A percentile compares a stretch with the other conserved stretches of the same genome.
phyloP scores from a whole-genome alignment of 208 protist species.

The Porcisia deanei region DNA sequence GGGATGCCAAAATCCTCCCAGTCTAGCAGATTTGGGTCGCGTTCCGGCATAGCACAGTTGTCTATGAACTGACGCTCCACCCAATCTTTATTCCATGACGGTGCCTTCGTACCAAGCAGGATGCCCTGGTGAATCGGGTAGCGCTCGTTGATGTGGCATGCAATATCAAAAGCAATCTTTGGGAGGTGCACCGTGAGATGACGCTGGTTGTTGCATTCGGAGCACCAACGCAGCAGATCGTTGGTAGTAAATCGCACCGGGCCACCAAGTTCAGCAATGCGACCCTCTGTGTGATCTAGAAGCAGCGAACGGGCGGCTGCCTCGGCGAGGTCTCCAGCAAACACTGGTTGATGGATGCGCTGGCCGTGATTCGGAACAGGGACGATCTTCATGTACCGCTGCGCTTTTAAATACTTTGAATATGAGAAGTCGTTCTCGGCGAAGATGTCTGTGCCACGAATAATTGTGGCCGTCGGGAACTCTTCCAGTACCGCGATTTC shows the following conservation, averaged over 20 bases:
- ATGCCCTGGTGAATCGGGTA: constrained; percentile 72
- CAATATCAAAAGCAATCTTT: constrained; percentile 69
- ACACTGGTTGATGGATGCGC: constrained; percentile 91
- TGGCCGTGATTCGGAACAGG: constrained; percentile 82
- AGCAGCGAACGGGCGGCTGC: constrained; percentile 80
- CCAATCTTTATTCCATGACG: constrained; percentile 89
- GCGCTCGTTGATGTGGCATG: constrained; percentile 77
- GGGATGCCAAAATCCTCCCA: constrained; percentile 93
- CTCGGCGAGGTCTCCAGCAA: constrained; percentile 87
- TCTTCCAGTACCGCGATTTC: constrained; percentile 90
- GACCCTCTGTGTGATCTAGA: constrained; percentile 90
- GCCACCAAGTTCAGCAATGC: constrained; percentile 90
- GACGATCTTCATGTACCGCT: constrained; percentile 83
- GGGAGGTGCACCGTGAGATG: constrained; percentile 76
- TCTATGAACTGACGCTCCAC: constrained; percentile 89
- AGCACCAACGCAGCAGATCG: constrained; percentile 86
- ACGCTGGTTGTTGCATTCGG: constrained; percentile 78
- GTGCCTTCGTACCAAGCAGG: constrained; percentile 69
- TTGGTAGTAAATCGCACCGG: constrained; percentile 90
- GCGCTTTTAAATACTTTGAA: constrained; percentile 89
- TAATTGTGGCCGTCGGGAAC: constrained; percentile 91
- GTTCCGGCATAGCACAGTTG: constrained; percentile 88
- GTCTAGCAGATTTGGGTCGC: constrained; percentile 87
- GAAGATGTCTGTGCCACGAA: constrained; percentile 88
- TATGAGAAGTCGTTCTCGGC: constrained; percentile 88